Evolutionary conservation across 2,329 filamentous ascomycete genomes (phyloP).

Genomic region (Acephala macrosclerotiorum): DNA sequence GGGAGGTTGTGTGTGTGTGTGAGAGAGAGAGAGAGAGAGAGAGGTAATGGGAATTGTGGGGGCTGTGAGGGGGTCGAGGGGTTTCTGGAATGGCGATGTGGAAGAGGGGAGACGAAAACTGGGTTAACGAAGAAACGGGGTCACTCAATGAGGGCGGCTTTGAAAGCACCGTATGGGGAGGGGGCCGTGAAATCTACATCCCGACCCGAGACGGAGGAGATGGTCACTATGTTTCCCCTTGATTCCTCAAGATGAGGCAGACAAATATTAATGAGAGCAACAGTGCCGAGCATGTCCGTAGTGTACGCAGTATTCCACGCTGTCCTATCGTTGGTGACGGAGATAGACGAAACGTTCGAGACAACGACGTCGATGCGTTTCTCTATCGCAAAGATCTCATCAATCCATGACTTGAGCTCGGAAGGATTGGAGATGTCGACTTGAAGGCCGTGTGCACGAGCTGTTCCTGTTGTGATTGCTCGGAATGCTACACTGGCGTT

Average conservation of each 20-base stretch:
- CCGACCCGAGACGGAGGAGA: slow-evolving; percentile 46
- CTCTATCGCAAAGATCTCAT: slow-evolving; percentile 19
- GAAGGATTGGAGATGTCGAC: slow-evolving; percentile 31
- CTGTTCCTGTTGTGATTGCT: background rate
- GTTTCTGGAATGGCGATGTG: too few species aligned
- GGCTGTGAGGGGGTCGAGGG: too few species aligned
- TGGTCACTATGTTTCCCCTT: slow-evolving; percentile 46
- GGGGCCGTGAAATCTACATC: slow-evolving; percentile 48
- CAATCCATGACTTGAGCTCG: slow-evolving; percentile 32
- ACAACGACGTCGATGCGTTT: slow-evolving; percentile 34
- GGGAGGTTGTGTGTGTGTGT: too few species aligned
- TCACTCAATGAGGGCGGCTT: slow-evolving; percentile 41
- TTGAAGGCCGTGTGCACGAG: slow-evolving; percentile 29
- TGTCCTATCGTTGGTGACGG: slow-evolving; percentile 38
- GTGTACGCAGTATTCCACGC: slow-evolving; percentile 42
- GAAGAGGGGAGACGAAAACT: too few species aligned
- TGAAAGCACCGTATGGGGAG: slow-evolving; percentile 47
- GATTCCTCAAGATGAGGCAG: slow-evolving; percentile 45
- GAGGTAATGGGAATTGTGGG: too few species aligned
- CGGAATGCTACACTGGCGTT: slow-evolving; percentile 9
- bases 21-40: too few species aligned
- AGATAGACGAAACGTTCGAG: slow-evolving; percentile 42
- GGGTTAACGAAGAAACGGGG: too few species aligned
- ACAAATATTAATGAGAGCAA: slow-evolving; percentile 42
- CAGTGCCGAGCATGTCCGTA: slow-evolving; percentile 46